These are phyloP conservation scores for Quillaja saponaria DNA, from an alignment of 306 rosid genomes.

Conservation along the genomic window DNA sequence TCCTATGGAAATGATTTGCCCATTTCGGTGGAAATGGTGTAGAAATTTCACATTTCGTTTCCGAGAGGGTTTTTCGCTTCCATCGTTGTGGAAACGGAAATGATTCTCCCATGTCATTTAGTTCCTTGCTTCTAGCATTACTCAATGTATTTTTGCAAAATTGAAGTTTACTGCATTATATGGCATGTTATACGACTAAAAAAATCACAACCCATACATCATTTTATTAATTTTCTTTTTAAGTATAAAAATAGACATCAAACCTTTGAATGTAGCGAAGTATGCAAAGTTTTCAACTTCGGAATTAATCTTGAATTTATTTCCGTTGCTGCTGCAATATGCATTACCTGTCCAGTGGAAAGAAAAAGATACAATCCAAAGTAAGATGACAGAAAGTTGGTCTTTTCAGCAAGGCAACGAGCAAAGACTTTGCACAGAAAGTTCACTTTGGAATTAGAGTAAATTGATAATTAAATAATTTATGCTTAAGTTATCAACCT, in stretches of 20 bases:
- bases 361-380: neutral
- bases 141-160: no score
- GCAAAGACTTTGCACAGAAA: conserved; percentile 10
- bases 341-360: conserved; percentile 73
- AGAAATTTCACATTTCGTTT: no score
- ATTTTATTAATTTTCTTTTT: no score
- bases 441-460: neutral
- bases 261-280: conserved; percentile 76
- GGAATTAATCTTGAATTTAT: conserved; percentile 81
- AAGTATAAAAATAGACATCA: conserved; percentile 30
- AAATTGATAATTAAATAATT: neutral
- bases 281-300: conserved; percentile 69
- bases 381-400: neutral
- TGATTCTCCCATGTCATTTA: no score
- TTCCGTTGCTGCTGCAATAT: conserved; percentile 89
- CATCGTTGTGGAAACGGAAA: no score
- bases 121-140: no score
- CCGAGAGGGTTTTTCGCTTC: no score
- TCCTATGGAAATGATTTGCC: no score
- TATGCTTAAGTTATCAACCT: neutral
- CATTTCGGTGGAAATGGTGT: no score
- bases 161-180: no score
- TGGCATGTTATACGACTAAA: no score
- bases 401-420: conserved; percentile 14
- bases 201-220: neutral